Conservation (phyloP, 495 filamentous ascomycete genomes). For the Rhypophila decipiens region DNA sequence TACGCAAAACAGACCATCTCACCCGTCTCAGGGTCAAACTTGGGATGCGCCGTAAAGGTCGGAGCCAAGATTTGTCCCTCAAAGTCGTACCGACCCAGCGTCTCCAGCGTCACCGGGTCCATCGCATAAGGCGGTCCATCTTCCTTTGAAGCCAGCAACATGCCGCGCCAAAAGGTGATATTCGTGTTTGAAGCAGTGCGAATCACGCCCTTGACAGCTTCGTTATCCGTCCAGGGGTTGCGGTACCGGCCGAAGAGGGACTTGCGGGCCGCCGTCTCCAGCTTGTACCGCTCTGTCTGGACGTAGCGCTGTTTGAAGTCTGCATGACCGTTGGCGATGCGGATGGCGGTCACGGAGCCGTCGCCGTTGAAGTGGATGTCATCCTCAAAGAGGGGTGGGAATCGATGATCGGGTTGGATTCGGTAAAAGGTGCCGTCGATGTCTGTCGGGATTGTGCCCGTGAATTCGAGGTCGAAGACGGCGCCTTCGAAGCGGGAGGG, state of each 20-base stretch:
- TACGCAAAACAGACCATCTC: slow-evolving; percentile 55
- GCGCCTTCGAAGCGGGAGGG: slow-evolving; percentile 43
- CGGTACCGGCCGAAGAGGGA: slow-evolving; percentile 47
- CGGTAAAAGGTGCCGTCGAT: slow-evolving; percentile 52
- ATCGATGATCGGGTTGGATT: slow-evolving; percentile 44
- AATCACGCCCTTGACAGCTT: slow-evolving; percentile 41
- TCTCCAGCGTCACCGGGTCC: slow-evolving; percentile 51
- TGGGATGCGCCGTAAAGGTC: slow-evolving; percentile 58
- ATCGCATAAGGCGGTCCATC: slow-evolving; percentile 50
- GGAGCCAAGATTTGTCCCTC: slow-evolving; percentile 48
- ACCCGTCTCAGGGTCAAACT: slow-evolving; percentile 50
- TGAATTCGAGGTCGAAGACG: slow-evolving; percentile 42
- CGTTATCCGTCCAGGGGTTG: slow-evolving; percentile 50
- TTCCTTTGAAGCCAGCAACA: slow-evolving; percentile 50
- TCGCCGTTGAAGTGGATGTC: slow-evolving; percentile 46
- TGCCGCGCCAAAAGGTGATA: slow-evolving; percentile 45
- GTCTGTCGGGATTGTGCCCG: slow-evolving; percentile 41
- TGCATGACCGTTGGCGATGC: slow-evolving; percentile 42
- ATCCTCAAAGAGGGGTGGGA: slow-evolving; percentile 48
- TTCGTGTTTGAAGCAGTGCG: slow-evolving; percentile 51
- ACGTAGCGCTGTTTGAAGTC: slow-evolving; percentile 49
- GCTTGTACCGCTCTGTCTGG: slow-evolving; percentile 41
- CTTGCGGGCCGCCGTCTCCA: slow-evolving; percentile 33
- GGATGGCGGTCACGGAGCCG: slow-evolving; percentile 45
- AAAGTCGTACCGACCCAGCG: slow-evolving; percentile 48